Evolutionary conservation across 2,329 filamentous ascomycete genomes (phyloP), one percentile per base, ranked within the genome.

Genomic region (Alternaria gaisen): DNA sequence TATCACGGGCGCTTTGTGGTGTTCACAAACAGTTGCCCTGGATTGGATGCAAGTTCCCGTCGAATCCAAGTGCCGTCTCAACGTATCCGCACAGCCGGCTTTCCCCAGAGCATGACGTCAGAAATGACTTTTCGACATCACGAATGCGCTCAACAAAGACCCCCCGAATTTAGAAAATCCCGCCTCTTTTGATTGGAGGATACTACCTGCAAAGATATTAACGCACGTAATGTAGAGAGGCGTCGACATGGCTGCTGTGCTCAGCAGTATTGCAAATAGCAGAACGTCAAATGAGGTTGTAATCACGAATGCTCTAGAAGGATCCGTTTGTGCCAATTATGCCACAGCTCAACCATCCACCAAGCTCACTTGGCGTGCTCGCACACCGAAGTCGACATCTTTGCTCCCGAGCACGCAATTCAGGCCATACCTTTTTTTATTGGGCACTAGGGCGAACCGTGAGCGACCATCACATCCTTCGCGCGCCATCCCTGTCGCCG

Each of bases 361-460:
- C 24, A 56, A 50, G 51, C 30, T 55, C n/a, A 26, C 47, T 60
- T 61, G 48, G 54, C 43, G 43, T 9, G 36, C 46, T 41, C 20
- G 26, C 47, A 58, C 26, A 46, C 47, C 26, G 54, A 61, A 61
- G 42, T 53, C 74, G 73, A 76, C 74, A 77, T 77, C 69, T 65
- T 43, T 61, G 51, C 59, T 60, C 53, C 62, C 64, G 70, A 77
- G 74, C 74, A 77, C 74, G 74, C 74, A 74, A 77, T 77, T 58
- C 53, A n/a, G 46, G 54, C 9, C 9, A 32, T 48, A 20, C 24
- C 52, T 48, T 40, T 51, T 51, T 18, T 52, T 38, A 75, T 76
- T 75, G 74, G 74, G 36, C 53, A 47, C 55, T 53, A 56, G 53
- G 51, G 28, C 52, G 51, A 60, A 46, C 57, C 50, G 60, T 56